These are phyloP conservation scores for Pyrus bretschneideri DNA, from an alignment of 306 rosid species.

Conservation along the genomic window DNA sequence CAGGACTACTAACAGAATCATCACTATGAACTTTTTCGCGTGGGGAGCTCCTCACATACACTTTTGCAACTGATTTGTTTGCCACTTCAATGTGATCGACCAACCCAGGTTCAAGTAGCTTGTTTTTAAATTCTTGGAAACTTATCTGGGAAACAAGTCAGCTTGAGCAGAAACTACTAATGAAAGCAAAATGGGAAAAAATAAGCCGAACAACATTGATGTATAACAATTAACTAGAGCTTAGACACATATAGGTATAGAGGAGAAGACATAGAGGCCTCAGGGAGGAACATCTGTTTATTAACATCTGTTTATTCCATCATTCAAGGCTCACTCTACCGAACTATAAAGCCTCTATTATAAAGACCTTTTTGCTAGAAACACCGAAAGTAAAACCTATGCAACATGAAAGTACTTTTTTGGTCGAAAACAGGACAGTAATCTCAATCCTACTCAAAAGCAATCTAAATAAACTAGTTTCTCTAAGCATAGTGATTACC, in stretches of 20 bases:
- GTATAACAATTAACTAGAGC: neutral
- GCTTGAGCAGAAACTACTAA: slow-evolving; percentile 3
- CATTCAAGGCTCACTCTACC: neutral
- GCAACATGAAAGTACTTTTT: neutral
- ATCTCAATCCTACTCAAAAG: neutral
- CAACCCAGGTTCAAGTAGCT: slow-evolving; percentile 79
- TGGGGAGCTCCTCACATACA: slow-evolving; percentile 57
- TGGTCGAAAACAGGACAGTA: neutral
- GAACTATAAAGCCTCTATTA: neutral
- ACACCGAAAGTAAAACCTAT: neutral
- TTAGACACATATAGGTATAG: neutral
- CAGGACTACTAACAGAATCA: slow-evolving; percentile 48
- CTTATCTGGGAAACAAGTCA: slow-evolving; percentile 58
- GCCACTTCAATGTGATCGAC: slow-evolving; percentile 85
- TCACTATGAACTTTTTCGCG: slow-evolving; percentile 28
- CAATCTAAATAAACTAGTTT: neutral
- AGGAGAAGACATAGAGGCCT: neutral
- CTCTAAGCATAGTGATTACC: slow-evolving; percentile 28
- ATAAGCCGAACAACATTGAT: too few species aligned
- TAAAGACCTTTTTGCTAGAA: neutral
- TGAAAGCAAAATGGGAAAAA: neutral
- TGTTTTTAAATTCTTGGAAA: slow-evolving; percentile 93
- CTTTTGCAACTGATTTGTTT: slow-evolving; percentile 88
- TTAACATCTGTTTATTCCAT: neutral
- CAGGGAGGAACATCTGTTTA: neutral